Evolutionary conservation across 352 stramenopile species (phyloP).

Genomic region (Phytophthora sp.): DNA sequence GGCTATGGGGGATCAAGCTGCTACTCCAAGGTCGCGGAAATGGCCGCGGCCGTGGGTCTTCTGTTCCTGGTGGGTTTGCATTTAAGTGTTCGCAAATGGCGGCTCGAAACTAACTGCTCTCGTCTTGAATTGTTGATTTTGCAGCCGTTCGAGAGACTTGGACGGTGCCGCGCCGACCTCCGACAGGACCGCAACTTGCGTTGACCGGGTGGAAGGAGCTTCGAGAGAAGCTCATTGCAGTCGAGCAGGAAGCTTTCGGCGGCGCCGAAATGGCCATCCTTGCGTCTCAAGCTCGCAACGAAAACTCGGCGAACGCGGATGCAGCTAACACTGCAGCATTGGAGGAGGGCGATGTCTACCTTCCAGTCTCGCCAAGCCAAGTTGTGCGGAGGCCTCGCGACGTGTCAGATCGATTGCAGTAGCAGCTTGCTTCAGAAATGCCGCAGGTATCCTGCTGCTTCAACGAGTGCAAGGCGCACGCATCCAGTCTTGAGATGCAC

Average conservation of each 20-base stretch:
- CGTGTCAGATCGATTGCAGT: slow-evolving; percentile 1
- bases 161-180: slow-evolving; percentile 14
- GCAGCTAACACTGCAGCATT: slow-evolving; percentile 21
- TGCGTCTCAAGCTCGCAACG: not conserved
- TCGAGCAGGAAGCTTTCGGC: slow-evolving; percentile 23
- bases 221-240: slow-evolving; percentile 55
- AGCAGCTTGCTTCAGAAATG: not conserved
- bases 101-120: not conserved
- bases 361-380: slow-evolving; percentile 33
- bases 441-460: not conserved
- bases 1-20: slow-evolving; percentile 25
- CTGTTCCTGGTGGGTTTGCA: slow-evolving; percentile 6
- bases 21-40: slow-evolving; percentile 2
- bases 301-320: slow-evolving; percentile 4
- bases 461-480: not conserved
- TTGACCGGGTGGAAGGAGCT: slow-evolving; percentile 58
- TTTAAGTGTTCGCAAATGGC: not conserved
- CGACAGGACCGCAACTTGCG: slow-evolving; percentile 33
- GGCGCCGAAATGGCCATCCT: not conserved
- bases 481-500: not conserved
- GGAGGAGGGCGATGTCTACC: slow-evolving; percentile 44
- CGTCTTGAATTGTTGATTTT: not conserved
- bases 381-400: not conserved
- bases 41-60: slow-evolving; percentile 13
- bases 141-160: slow-evolving; percentile 21